Evolutionary conservation across 1,139 yeast genomes (phyloP).

Genomic region (Pichia sp.): DNA sequence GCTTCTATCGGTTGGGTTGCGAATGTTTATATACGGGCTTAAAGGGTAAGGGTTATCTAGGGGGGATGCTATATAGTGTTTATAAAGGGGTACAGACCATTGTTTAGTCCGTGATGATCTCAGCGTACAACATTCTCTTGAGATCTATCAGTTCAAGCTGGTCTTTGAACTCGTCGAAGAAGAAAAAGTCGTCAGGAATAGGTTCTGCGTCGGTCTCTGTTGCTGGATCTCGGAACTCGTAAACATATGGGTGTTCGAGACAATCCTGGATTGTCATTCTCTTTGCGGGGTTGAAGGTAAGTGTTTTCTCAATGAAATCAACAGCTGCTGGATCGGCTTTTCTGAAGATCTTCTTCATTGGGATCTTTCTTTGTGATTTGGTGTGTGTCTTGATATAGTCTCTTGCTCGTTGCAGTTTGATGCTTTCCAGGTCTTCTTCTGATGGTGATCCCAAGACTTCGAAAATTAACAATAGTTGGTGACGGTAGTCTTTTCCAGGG

Average conservation of each 20-base stretch:
- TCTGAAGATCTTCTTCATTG: conserved; percentile 49
- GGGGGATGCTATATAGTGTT: no score
- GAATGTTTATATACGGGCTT: no score
- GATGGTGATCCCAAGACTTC: conserved; percentile 90
- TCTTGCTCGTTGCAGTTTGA: conserved; percentile 81
- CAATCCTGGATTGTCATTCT: conserved; percentile 83
- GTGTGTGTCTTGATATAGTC: conserved; percentile 84
- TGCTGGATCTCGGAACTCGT: conserved; percentile 73
- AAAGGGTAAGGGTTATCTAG: no score
- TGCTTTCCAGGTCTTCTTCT: conserved; percentile 75
- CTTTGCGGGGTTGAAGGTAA: conserved; percentile 76
- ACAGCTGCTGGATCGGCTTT: conserved; percentile 65
- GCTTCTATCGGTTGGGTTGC: no score
- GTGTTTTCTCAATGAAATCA: conserved; percentile 71
- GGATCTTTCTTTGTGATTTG: conserved; percentile 57
- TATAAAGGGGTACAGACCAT: no score
- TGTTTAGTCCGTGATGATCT: conserved; percentile 40
- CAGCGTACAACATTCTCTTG: conserved; percentile 67
- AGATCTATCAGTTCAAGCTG: conserved; percentile 68
- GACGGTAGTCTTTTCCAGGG: conserved; percentile 94
- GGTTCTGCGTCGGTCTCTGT: conserved; percentile 82
- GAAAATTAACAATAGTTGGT: conserved; percentile 83
- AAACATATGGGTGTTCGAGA: conserved; percentile 76
- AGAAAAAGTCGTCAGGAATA: conserved; percentile 76
- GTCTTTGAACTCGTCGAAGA: conserved; percentile 68